A percentile compares a stretch with the other conserved stretches of the same genome.
Conservation (phyloP, 768 basidiomycete genomes). For the Suillus sp. region DNA sequence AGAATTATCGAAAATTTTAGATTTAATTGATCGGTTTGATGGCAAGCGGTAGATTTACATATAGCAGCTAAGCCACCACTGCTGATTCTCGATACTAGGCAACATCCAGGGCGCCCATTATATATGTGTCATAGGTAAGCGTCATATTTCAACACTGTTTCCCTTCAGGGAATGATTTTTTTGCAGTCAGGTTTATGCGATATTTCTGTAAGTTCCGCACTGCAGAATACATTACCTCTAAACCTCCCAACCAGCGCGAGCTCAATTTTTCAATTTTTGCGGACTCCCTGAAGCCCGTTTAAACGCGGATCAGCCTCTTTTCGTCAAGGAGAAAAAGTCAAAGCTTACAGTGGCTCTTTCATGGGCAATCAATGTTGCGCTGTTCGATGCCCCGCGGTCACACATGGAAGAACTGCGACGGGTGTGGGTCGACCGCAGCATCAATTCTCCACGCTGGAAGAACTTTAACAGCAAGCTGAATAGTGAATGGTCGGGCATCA, state of each 20-base stretch:
- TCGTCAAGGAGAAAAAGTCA: conserved; percentile 11
- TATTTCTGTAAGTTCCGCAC: conserved; percentile 38
- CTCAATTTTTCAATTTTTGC: conserved; percentile 46
- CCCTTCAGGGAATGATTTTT: neutral
- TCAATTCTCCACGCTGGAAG: conserved; percentile 41
- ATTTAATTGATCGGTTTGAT: conserved; percentile 12
- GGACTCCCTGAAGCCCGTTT: conserved; percentile 51
- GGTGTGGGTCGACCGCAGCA: conserved; percentile 46
- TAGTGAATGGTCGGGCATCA: conserved; percentile 50
- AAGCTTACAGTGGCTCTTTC: conserved; percentile 12
- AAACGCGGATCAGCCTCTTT: conserved; percentile 44
- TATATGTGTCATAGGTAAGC: conserved; percentile 8
- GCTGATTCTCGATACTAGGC: conserved; percentile 4
- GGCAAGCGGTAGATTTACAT: neutral
- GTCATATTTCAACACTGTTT: neutral
- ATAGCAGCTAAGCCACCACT: neutral
- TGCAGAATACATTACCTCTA: neutral
- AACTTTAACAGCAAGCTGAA: conserved; percentile 43
- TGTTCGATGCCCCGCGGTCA: conserved; percentile 49
- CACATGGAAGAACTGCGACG: conserved; percentile 43
- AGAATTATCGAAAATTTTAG: conserved; percentile 9
- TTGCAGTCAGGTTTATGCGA: conserved; percentile 45
- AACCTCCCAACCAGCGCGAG: conserved; percentile 23
- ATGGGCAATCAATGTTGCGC: conserved; percentile 2
- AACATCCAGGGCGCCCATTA: conserved; percentile 2